Percentiles rank a stretch among this genome's conserved stretches.
Conservation (phyloP, 2,329 filamentous ascomycete species). For the Fusarium caatingaense region DNA sequence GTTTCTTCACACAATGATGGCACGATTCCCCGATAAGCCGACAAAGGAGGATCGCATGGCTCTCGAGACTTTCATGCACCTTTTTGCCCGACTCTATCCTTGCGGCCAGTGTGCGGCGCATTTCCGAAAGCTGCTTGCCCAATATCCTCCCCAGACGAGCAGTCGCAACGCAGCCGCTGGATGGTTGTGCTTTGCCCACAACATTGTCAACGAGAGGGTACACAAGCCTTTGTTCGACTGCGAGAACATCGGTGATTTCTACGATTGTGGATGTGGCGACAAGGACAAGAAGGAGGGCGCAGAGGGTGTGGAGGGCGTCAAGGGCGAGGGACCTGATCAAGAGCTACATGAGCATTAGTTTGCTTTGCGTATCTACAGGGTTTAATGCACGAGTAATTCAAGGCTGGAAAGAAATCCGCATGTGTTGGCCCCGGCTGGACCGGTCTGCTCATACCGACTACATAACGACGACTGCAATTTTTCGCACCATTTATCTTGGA, state of each 20-base stretch:
- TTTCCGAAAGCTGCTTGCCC: constrained; percentile 70
- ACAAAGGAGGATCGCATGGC: constrained; percentile 70
- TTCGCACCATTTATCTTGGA: background rate
- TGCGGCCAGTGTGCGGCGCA: constrained; percentile 77
- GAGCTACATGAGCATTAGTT: constrained; percentile 40
- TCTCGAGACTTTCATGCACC: constrained; percentile 72
- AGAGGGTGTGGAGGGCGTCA: constrained; percentile 39
- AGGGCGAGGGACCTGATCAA: constrained; percentile 29
- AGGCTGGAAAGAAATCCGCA: constrained; percentile 6
- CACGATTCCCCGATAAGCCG: constrained; percentile 74
- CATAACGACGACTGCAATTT: background rate
- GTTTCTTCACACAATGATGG: constrained; percentile 77
- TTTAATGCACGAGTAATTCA: constrained; percentile 20
- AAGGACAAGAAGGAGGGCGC: constrained; percentile 60
- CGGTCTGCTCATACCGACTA: constrained; percentile 20
- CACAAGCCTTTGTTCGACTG: constrained; percentile 73
- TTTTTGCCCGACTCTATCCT: constrained; percentile 76
- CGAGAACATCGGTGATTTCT: constrained; percentile 75
- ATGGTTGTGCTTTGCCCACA: constrained; percentile 77
- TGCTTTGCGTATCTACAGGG: background rate
- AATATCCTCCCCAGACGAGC: constrained; percentile 74
- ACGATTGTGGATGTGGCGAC: constrained; percentile 78
- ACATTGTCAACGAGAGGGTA: constrained; percentile 73
- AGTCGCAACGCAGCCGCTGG: constrained; percentile 72
- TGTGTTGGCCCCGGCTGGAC: constrained; percentile 40